Base-by-base conservation (phyloP, 352 stramenopile genomes). In the Phytophthora pluvialis region DNA sequence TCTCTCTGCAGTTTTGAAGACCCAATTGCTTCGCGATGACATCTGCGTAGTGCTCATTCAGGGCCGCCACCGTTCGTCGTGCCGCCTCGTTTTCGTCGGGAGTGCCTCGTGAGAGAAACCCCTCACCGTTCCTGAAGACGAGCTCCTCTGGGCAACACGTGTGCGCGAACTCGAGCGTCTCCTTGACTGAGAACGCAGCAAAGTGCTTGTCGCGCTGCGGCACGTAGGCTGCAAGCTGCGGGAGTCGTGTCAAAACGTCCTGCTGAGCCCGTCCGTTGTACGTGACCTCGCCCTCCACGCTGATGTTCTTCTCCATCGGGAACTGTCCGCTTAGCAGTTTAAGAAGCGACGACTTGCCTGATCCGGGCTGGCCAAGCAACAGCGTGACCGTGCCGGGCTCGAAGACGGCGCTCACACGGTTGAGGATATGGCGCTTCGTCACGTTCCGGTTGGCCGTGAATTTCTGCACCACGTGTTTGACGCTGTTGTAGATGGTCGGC, bases 101-200 rank as follows among this genome's bases (percentile, higher is more conserved):
- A 11, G 68, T 47, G 25, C 63, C 59, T 4, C 60, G 18, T n/a
- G 51, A 70, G n/a, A 93, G 67, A 73, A 75, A 15, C 5, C 68
- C 60, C 29, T 70, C 72, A 0, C 64, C 65, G 21, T 15, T 97
- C 77, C 8, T 90, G 97, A 61, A 28, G 39, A 97, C 21, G n/a
- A 64, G 18, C 4, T 61, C 60, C 36, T 63, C 47, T 3, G 55
- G 10, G 15, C 64, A 74, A 21, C 52, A 73, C 0, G 57, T 38
- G 33, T 75, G 61, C 0, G 70, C 65, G 42, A 77, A 77, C 42
- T 76, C 65, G 1, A 77, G 56, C 8, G 69, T 77, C 57, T 77
- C 69, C 51, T 77, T 45, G 18, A 77, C 69, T 0, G 69, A 53
- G 28, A 77, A 26, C 6, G 55, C 45, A 5, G 70, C 18, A 15